Base-by-base conservation (phyloP, 2,329 filamentous ascomycete genomes). In the Beauveria rudraprayagi region DNA sequence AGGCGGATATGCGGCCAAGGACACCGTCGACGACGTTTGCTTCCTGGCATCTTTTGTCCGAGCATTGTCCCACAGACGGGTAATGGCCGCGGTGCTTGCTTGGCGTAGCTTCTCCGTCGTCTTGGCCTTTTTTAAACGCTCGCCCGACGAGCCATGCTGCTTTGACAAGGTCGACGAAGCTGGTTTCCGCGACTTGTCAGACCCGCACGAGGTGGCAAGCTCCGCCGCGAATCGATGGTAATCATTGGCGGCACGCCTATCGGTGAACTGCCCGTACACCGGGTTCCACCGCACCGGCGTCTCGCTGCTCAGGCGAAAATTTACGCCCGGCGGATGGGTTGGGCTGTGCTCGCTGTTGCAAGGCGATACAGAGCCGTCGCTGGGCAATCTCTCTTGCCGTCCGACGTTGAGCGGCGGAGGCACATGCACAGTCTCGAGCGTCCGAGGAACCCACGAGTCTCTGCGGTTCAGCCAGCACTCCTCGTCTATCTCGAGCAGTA, bases 221-320 rank as follows among this genome's bases (percentile, higher is more conserved):
- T 70, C 68, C 19, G 67, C 67, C 17, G 72, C 67, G 54, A 75
- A 69, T 9, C 67, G 68, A 60, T 75, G 73, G 37, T 75, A 75
- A 47, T 74, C 73, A 48, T 68, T 69, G 2, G 72, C 69, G 5
- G 69, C 68, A 54, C 68, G 68, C 22, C 63, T 63, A 58, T 74
- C 72, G 55, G 66, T 70, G 22, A 72, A 70, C 46, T 71, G 68
- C 50, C 65, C 68, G 55, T 69, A 66, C 0, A 61, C 50, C 8
- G 64, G 59, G n/a, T 67, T 63, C 67, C 63, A 66, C 3, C 53
- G 46, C 53, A 37, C 46, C 3, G 53, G 60, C 28, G 28, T 26
- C 47, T 48, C 30, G 28, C 43, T 51, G 19, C 37, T 50, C 34
- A 56, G 46, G 22, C 30, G 40, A 40, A 56, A 57, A 19, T 52